These are phyloP conservation scores for Bacterosira constricta DNA, from an alignment of 108 stramenopile species.

Conservation along the genomic window DNA sequence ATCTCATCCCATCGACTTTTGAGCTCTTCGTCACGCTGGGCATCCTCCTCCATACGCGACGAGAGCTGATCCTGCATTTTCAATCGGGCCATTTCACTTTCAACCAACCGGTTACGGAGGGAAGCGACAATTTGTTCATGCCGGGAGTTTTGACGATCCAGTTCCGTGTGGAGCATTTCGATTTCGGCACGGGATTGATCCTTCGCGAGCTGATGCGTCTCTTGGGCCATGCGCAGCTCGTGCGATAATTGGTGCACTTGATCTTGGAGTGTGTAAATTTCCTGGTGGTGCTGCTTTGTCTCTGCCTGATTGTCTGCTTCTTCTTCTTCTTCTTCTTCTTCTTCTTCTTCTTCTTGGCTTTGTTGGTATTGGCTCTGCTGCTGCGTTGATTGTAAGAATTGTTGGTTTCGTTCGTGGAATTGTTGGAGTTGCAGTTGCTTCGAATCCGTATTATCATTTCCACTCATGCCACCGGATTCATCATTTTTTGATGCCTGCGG, in stretches of 20 bases:
- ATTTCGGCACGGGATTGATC: slow-evolving; percentile 40
- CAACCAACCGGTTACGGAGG: slow-evolving; percentile 23
- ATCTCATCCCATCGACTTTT: slow-evolving; percentile 23
- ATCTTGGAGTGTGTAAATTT: background rate
- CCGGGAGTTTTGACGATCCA: slow-evolving; percentile 16
- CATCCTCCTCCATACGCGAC: background rate
- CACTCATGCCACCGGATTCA: too few species aligned
- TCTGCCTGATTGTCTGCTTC: too few species aligned
- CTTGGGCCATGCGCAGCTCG: slow-evolving; percentile 18
- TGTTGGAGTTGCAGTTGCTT: background rate
- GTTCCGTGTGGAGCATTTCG: slow-evolving; percentile 8
- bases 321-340: background rate
- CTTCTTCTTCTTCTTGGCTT: background rate
- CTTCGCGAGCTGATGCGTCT: slow-evolving; percentile 21
- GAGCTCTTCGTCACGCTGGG: slow-evolving; percentile 7
- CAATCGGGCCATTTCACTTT: slow-evolving; percentile 28
- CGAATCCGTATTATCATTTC: background rate
- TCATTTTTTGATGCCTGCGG: background rate
- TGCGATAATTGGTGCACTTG: slow-evolving; percentile 17
- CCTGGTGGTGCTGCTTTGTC: too few species aligned
- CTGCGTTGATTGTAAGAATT: background rate
- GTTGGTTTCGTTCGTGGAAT: slow-evolving; percentile 10
- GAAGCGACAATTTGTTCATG: slow-evolving; percentile 25
- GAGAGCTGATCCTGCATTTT: slow-evolving; percentile 35
- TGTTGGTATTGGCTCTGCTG: background rate